A percentile compares a stretch with the other conserved stretches of the same genome.
Evolutionary conservation across 495 filamentous ascomycete genomes (phyloP).

Genomic region (Lophiotrema nucula): DNA sequence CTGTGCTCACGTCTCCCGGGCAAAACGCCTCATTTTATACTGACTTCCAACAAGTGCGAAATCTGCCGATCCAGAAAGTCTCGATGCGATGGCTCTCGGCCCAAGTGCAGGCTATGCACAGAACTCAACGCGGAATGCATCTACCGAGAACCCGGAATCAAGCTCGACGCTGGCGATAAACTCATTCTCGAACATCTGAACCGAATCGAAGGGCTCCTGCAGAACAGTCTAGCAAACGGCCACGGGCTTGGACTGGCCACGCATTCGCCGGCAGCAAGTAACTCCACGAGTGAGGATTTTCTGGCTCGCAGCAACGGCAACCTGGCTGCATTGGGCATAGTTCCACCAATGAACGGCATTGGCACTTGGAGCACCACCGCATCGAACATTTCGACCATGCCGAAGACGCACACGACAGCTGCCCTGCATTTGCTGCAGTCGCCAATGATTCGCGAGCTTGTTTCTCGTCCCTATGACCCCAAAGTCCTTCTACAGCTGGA

Average conservation of each 20-base stretch:
- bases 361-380: constrained; percentile 68
- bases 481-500: constrained; percentile 79
- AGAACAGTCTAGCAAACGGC: constrained; percentile 60
- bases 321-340: constrained; percentile 40
- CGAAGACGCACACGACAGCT: constrained; percentile 76
- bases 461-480: constrained; percentile 73
- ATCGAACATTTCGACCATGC: constrained; percentile 80
- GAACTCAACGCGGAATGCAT: constrained; percentile 80
- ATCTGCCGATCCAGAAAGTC: constrained; percentile 82
- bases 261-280: constrained; percentile 66
- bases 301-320: constrained; percentile 42
- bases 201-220: constrained; percentile 74
- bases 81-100: constrained; percentile 77
- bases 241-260: constrained; percentile 49
- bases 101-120: constrained; percentile 78
- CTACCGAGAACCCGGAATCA: constrained; percentile 82
- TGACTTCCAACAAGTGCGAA: constrained; percentile 60
- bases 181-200: constrained; percentile 74
- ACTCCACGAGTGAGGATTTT: constrained; percentile 62
- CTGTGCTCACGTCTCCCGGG: neutral
- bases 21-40: constrained; percentile 8
- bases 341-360: constrained; percentile 62
- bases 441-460: constrained; percentile 74
- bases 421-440: constrained; percentile 75
- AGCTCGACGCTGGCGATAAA: constrained; percentile 82